Evolutionary conservation across 2,329 filamentous ascomycete species (phyloP).

Genomic region (Fusarium sp.): DNA sequence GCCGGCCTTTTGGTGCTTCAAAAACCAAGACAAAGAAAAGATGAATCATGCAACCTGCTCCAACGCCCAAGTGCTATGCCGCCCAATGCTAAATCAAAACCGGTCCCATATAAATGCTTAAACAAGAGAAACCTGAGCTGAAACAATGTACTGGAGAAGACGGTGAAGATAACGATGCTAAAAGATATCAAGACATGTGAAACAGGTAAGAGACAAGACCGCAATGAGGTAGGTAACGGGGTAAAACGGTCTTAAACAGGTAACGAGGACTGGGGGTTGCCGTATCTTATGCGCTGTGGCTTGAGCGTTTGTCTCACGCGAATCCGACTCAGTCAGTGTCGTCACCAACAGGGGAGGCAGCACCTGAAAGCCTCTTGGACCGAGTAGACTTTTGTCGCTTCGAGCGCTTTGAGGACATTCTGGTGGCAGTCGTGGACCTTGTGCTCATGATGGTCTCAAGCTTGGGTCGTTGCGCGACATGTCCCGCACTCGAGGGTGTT

Average conservation of each 20-base stretch:
- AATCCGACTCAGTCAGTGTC: conserved; percentile 45
- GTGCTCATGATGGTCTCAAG: conserved; percentile 59
- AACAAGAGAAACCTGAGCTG: conserved; percentile 25
- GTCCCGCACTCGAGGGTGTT: conserved; percentile 38
- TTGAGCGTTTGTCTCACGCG: conserved; percentile 19
- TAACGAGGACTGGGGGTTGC: conserved; percentile 13
- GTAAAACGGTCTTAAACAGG: conserved; percentile 22
- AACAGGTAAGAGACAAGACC: conserved; percentile 10
- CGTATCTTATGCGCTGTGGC: conserved; percentile 13
- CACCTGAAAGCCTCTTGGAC: conserved; percentile 44
- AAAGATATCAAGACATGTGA: conserved; percentile 11
- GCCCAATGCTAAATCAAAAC: conserved; percentile 33
- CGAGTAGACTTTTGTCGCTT: conserved; percentile 45
- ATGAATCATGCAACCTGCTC: conserved; percentile 32
- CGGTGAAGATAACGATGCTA: conserved; percentile 13
- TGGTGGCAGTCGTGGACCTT: conserved; percentile 44
- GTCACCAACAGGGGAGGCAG: conserved; percentile 51
- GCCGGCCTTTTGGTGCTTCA: conserved; percentile 21
- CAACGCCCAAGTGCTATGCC: conserved; percentile 40
- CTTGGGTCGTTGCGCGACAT: conserved; percentile 54
- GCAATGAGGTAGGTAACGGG: conserved; percentile 1
- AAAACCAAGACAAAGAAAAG: conserved; percentile 25
- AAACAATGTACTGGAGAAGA: conserved; percentile 25
- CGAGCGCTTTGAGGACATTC: conserved; percentile 43
- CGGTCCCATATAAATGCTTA: conserved; percentile 39